Evolutionary conservation across 805 yeast species (phyloP), one percentile per base, ranked within the genome.

Genomic region (Cyberlindnera suaveolens): DNA sequence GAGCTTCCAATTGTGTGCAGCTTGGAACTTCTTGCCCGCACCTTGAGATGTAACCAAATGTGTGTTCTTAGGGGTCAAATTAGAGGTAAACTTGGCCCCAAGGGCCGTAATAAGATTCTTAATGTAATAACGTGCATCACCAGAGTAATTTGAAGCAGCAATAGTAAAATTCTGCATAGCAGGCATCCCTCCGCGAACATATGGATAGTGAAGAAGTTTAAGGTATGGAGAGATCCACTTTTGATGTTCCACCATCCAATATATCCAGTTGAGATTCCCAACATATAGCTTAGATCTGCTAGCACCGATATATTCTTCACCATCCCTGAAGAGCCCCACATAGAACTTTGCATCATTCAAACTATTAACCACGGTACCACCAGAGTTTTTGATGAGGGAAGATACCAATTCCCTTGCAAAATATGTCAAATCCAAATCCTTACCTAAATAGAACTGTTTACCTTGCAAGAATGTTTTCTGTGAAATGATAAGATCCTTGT

Each of bases 201-300:
- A 67, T 0, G 98, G 98, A 54, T 80, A 78, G 53, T 85, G 89
- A 5, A 88, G 70, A 15, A 90, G 60, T 48, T 75, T 75, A 1
- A 58, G 54, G 8, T 54, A 52, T 0, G 96, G 91, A 3, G 72
- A 56, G 2, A 71, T 66, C 78, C 84, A 83, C 34, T 65, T 59
- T 17, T 71, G 65, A 43, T 74, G 70, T 26, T 77, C 70, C 41
- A 84, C 61, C 72, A 86, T 72, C 64, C 78, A 73, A 54, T 79
- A 84, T 1, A 91, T 58, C 96, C 97, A 90, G 32, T 72, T 70
- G 15, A 86, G 54, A 52, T 80, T 86, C 0, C 91, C 96, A 6
- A 80, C 74, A 7, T 66, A 57, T 27, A 72, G 41, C 1, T 66
- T 60, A 7, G 62, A 56, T 27, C 61, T 56, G 35, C 70, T 61